phyloP scores from a whole-genome alignment of 108 stramenopile species.

The Cylindrotheca closterium region DNA sequence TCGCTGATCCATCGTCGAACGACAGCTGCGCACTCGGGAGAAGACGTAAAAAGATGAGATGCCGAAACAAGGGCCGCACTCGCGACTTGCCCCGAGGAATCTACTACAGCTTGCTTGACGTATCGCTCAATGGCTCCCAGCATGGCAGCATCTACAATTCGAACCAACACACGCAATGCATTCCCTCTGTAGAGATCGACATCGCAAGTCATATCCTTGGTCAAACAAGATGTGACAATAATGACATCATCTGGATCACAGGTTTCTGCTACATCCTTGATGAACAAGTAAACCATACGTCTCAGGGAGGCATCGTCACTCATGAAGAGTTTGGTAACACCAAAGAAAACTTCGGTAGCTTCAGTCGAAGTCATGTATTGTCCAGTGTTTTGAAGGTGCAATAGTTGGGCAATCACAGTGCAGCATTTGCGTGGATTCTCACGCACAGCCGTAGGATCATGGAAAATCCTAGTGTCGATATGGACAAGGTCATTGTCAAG shows the following conservation, averaged over 20 bases:
- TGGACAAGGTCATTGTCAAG: neutral
- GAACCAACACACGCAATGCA: conserved; percentile 94
- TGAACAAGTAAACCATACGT: conserved; percentile 96
- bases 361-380: conserved; percentile 76
- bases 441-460: conserved; percentile 93
- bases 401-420: conserved; percentile 96
- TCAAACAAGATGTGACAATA: conserved; percentile 96
- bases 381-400: conserved; percentile 86
- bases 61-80: conserved; percentile 93
- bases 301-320: conserved; percentile 85
- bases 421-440: conserved; percentile 97
- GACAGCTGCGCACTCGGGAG: conserved; percentile 79
- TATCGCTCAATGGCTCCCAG: conserved; percentile 98
- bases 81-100: conserved; percentile 93
- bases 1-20: conserved; percentile 94
- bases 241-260: conserved; percentile 99
- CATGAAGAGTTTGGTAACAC: conserved; percentile 99
- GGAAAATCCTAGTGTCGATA: conserved; percentile 77
- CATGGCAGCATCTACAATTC: conserved; percentile 99
- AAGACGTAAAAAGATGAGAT: conserved; percentile 68
- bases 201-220: conserved; percentile 99
- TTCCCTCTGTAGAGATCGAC: conserved; percentile 98
- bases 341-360: conserved; percentile 98
- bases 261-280: conserved; percentile 99
- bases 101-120: conserved; percentile 98